A percentile compares a stretch with the other conserved stretches of the same genome.
Conservation (phyloP, 768 basidiomycete genomes). For the Lentinula detonsa region DNA sequence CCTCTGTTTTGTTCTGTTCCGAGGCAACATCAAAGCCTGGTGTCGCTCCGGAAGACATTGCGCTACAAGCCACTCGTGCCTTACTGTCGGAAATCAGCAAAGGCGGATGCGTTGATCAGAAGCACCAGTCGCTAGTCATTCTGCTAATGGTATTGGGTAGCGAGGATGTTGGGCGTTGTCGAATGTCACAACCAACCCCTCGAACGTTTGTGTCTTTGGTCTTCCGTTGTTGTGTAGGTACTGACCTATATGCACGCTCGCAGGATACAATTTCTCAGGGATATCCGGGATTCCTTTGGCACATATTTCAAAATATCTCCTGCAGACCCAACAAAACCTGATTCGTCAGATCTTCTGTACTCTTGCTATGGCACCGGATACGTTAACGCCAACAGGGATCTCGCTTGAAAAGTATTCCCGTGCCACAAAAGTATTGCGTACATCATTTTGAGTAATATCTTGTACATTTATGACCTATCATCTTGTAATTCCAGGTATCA, state of each 20-base stretch:
- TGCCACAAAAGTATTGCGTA: not conserved
- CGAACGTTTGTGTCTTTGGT: constrained; percentile 57
- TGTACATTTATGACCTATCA: not conserved
- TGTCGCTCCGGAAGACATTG: constrained; percentile 89
- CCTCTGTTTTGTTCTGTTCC: constrained; percentile 79
- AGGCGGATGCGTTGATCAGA: constrained; percentile 88
- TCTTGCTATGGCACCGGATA: constrained; percentile 94
- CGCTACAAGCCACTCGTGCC: constrained; percentile 69
- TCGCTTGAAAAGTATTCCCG: constrained; percentile 40
- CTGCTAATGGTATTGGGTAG: constrained; percentile 95
- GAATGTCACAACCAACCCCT: constrained; percentile 77
- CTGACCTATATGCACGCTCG: constrained; percentile 9
- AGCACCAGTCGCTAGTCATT: constrained; percentile 82
- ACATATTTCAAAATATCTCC: constrained; percentile 88
- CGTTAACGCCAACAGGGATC: constrained; percentile 76
- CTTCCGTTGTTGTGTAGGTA: not conserved
- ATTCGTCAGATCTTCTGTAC: constrained; percentile 61
- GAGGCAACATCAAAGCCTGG: constrained; percentile 83
- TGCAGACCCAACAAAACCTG: constrained; percentile 44
- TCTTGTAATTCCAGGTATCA: not conserved
- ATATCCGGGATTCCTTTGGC: constrained; percentile 77
- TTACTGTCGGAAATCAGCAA: constrained; percentile 72
- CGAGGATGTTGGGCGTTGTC: constrained; percentile 90
- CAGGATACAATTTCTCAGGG: constrained; percentile 90
- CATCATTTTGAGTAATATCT: not conserved